Conservation (phyloP, 768 basidiomycete genomes). For the Suillus lakei region DNA sequence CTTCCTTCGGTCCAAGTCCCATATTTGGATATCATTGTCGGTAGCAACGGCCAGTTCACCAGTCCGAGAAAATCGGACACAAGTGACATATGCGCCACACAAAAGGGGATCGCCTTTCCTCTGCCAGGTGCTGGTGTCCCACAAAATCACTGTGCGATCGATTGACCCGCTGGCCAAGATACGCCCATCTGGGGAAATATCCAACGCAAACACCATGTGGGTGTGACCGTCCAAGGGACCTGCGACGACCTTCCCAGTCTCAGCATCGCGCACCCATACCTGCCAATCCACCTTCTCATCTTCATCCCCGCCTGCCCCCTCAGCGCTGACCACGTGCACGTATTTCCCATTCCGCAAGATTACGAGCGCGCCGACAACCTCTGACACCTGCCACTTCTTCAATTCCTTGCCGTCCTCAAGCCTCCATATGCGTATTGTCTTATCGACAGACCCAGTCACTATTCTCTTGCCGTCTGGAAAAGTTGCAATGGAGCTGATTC, state of each 20-base stretch:
- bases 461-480: background rate
- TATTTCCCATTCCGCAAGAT: background rate
- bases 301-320: too few species aligned
- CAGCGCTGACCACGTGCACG: background rate
- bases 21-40: background rate
- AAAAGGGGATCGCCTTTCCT: background rate
- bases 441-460: background rate
- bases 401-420: background rate
- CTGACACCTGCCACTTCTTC: too few species aligned
- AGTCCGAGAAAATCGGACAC: background rate
- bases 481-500: background rate
- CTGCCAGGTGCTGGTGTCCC: constrained; percentile 8
- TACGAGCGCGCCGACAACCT: too few species aligned
- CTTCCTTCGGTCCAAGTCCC: background rate
- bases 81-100: background rate
- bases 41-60: background rate
- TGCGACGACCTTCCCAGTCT: too few species aligned
- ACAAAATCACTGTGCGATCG: constrained; percentile 1
- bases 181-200: constrained; percentile 12
- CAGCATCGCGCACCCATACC: too few species aligned
- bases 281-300: too few species aligned
- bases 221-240: constrained; percentile 7
- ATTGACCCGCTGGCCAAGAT: constrained; percentile 10
- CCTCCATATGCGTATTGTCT: background rate
- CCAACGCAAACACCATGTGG: background rate